Base-by-base conservation (phyloP, 352 stramenopile genomes). In the Thalassiosira pacifica region DNA sequence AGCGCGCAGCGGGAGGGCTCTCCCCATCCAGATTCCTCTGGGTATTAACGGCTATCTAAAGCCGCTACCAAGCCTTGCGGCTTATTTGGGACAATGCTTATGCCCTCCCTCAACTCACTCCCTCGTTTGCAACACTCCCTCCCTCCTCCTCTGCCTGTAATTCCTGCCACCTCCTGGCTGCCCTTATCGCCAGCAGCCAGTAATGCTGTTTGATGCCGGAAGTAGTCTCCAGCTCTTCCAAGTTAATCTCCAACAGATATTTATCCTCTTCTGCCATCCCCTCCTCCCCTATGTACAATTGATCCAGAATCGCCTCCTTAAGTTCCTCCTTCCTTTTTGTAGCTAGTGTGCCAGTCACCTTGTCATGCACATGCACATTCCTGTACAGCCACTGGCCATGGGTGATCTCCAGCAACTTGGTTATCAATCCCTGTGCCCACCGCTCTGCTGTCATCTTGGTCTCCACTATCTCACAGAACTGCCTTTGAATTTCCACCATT, bases 311-410 rank as follows among this genome's bases (percentile, higher is more conserved):
- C 27, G 68, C 53, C 19, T 11, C 10, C 10, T 42, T 4, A 11
- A 10, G 10, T 78, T 55, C 31, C 55, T 69, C 48, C 69, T 66
- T 75, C 13, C 75, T 26, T 8, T 5, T 6, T 18, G 18, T 70
- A 24, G 52, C 64, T n/a, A 60, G 18, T 5, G 31, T n/a, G 1
- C 63, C 64, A 6, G 75, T 3, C 6, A 73, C 18, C 22, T 9
- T 61, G 67, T 76, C 53, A 19, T 76, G 64, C 24, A 82, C 75
- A 8, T 57, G 2, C 13, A 77, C 22, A 37, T 77, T 83, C 4
- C 55, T 0, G 27, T 83, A 83, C 24, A 77, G 11, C 55, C 76
- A 83, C 34, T 77, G 66, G 0, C 65, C 55, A 55, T 83, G 76
- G 11, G 55, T 83, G 0, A 53, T 24, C 29, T 83, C 65, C 9